Percentiles rank a stretch among this genome's conserved stretches.
These are phyloP conservation scores for Bothriochloa decipiens DNA, from an alignment of 176 grass and related monocot species.

Conservation along the genomic window DNA sequence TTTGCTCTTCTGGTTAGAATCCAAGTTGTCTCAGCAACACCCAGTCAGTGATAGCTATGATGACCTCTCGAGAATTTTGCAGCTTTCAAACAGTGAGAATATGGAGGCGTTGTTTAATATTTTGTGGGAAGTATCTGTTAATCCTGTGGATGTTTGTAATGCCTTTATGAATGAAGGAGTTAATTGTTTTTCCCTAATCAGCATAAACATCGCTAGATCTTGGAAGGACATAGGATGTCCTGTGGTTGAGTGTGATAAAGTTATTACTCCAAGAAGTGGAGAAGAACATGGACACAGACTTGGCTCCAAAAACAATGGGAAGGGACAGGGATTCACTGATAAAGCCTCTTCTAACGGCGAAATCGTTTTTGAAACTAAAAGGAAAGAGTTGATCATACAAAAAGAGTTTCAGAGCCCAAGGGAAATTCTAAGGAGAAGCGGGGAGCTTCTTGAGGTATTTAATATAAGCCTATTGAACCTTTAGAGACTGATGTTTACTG, in stretches of 20 bases:
- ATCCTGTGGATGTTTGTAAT: conserved; percentile 69
- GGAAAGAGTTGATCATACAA: conserved; percentile 44
- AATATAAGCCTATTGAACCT: conserved; percentile 25
- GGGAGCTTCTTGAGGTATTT: conserved; percentile 95
- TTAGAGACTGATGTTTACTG: neutral
- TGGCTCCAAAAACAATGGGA: conserved; percentile 37
- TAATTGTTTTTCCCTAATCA: conserved; percentile 55
- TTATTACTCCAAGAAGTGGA: conserved; percentile 42
- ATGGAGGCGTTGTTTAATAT: conserved; percentile 53
- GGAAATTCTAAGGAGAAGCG: conserved; percentile 81
- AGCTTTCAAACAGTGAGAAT: conserved; percentile 56
- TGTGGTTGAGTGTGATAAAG: conserved; percentile 42
- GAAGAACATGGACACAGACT: conserved; percentile 34
- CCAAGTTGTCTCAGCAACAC: conserved; percentile 42
- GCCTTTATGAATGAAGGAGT: conserved; percentile 70
- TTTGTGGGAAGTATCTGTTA: conserved; percentile 68
- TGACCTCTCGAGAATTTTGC: conserved; percentile 46
- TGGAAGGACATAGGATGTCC: conserved; percentile 68
- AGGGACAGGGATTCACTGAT: conserved; percentile 13
- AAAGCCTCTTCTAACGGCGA: conserved; percentile 33
- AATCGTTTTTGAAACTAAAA: conserved; percentile 60
- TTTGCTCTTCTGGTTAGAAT: conserved; percentile 65
- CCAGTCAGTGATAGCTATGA: conserved; percentile 42
- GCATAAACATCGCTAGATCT: conserved; percentile 46
- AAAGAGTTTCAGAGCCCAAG: conserved; percentile 70